Evolutionary conservation across 345 rosid species (phyloP).

Genomic region (Eucalyptus guilfoylei): DNA sequence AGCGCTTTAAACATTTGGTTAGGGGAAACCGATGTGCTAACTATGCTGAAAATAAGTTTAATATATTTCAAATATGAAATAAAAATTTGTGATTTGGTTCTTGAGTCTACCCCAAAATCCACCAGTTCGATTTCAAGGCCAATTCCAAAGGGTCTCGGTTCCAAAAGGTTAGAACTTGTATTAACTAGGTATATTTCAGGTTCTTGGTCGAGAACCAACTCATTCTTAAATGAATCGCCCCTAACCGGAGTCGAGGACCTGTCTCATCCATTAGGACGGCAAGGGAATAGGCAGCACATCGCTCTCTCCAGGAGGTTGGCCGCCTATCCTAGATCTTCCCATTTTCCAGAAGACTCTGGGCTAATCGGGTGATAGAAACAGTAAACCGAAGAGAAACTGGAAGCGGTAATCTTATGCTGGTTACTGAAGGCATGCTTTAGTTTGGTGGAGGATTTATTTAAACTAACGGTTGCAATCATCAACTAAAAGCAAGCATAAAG

Average conservation of each 20-base stretch:
- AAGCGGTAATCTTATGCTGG: not conserved
- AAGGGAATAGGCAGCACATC: not conserved
- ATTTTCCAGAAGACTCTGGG: not conserved
- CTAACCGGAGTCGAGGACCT: not conserved
- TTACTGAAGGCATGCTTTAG: not conserved
- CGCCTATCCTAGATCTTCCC: not conserved
- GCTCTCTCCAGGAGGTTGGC: not conserved
- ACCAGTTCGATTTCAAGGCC: not conserved
- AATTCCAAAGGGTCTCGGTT: not conserved
- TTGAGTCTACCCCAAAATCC: not conserved
- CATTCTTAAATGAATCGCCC: not conserved
- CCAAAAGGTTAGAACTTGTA: not conserved
- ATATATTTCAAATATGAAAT: not conserved
- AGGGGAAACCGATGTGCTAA: not conserved
- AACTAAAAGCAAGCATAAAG: not conserved
- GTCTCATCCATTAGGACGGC: not conserved
- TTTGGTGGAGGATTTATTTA: not conserved
- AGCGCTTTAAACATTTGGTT: not conserved
- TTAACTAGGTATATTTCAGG: not conserved
- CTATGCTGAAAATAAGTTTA: not conserved
- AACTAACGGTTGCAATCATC: not conserved
- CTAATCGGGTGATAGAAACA: not conserved
- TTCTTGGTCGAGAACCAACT: not conserved
- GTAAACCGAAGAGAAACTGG: not conserved
- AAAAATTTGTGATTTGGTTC: accelerated